A percentile compares a stretch with the other conserved stretches of the same genome.
Evolutionary conservation across 2,329 filamentous ascomycete species (phyloP).

Genomic region (Ophiostoma angusticollis): DNA sequence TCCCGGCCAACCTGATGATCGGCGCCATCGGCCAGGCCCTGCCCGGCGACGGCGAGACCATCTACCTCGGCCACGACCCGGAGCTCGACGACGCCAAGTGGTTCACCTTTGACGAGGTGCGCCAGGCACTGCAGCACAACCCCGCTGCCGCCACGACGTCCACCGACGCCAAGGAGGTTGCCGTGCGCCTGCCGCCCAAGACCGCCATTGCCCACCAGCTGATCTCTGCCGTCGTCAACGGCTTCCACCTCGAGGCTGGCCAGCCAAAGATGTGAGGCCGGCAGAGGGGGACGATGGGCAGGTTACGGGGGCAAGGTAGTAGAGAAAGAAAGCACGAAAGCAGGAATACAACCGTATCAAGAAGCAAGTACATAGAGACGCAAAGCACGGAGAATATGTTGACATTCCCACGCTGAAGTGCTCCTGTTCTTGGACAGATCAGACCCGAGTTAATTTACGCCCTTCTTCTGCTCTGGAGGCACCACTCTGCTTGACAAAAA

Average conservation of each 20-base stretch:
- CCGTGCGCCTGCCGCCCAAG: conserved; percentile 64
- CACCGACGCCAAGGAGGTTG: conserved; percentile 63
- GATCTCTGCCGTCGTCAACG: conserved; percentile 64
- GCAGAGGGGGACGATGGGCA: too few species aligned
- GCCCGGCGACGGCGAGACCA: conserved; percentile 60
- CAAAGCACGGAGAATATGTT: too few species aligned
- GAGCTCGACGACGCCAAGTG: conserved; percentile 85
- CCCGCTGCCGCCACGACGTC: conserved; percentile 49
- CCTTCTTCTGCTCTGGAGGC: too few species aligned
- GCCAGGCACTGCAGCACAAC: conserved; percentile 56
- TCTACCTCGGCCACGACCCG: conserved; percentile 75
- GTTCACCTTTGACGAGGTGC: conserved; percentile 71
- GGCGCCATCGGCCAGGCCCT: conserved; percentile 77
- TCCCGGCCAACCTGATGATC: conserved; percentile 75
- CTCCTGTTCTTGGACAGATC: too few species aligned
- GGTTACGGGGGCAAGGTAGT: too few species aligned
- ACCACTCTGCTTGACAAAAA: too few species aligned
- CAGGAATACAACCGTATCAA: too few species aligned
- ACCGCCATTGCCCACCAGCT: conserved; percentile 91
- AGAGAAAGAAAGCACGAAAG: too few species aligned
- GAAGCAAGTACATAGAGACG: too few species aligned
- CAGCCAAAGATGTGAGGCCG: conserved; percentile 38
- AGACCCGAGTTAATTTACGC: too few species aligned
- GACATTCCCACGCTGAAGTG: too few species aligned
- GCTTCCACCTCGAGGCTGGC: conserved; percentile 49